Evolutionary conservation across 2,329 filamentous ascomycete genomes (phyloP).

Genomic region (Apiospora malaysiana): DNA sequence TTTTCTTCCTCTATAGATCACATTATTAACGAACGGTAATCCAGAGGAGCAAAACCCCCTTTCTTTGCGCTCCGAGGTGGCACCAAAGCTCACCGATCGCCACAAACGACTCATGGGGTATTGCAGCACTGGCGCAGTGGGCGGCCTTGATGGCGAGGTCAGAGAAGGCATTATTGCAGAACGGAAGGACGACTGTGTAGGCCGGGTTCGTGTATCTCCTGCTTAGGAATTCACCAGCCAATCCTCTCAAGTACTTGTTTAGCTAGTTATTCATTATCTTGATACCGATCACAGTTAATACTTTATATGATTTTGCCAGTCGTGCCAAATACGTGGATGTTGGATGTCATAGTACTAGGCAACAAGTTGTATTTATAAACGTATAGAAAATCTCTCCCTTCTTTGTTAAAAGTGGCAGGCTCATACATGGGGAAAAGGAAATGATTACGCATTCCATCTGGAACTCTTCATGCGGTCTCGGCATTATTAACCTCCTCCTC

Average conservation of each 20-base stretch:
- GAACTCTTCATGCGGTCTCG: too few relatives aligned
- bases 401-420: too few relatives aligned
- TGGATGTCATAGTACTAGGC: too few relatives aligned
- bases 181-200: conserved; percentile 3
- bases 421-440: too few relatives aligned
- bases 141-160: conserved; percentile 8
- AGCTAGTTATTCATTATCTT: too few relatives aligned
- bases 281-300: too few relatives aligned
- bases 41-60: conserved; percentile 39
- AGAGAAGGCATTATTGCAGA: neutral
- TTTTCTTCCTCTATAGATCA: neutral
- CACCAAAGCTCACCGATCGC: conserved; percentile 34
- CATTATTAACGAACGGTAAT: neutral
- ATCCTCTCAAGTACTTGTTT: too few relatives aligned
- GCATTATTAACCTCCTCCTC: neutral
- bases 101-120: conserved; percentile 25
- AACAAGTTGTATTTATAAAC: too few relatives aligned
- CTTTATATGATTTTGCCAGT: too few relatives aligned
- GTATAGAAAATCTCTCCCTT: too few relatives aligned
- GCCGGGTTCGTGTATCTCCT: neutral
- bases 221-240: neutral
- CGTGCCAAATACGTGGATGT: too few relatives aligned
- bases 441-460: too few relatives aligned
- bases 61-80: conserved; percentile 37
- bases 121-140: conserved; percentile 8